Conservation (phyloP, 345 rosid genomes). For the Murraya koenigii region DNA sequence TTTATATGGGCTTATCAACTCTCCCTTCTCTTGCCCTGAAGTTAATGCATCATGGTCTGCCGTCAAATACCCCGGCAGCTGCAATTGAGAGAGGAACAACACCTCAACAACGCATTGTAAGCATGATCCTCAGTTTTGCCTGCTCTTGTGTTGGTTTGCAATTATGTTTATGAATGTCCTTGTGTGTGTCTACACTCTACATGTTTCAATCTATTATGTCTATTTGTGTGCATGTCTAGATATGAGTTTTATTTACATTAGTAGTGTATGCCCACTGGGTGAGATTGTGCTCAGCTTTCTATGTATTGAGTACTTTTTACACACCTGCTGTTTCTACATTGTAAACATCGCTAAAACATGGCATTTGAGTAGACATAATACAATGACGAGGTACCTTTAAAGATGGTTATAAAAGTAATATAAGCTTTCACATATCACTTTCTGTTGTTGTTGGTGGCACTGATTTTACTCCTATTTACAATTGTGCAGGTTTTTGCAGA, state of each 20-base stretch:
- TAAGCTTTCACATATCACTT: not conserved
- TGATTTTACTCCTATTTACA: not conserved
- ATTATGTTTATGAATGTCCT: not conserved
- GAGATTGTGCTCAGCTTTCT: not conserved
- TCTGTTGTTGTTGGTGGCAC: not conserved
- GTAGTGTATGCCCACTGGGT: not conserved
- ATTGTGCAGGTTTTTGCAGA: conserved; percentile 73
- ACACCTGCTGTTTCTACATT: not conserved
- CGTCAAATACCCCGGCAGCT: conserved; percentile 76
- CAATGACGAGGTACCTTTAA: not conserved
- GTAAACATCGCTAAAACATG: not conserved
- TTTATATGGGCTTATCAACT: conserved; percentile 94
- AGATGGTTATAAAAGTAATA: not conserved
- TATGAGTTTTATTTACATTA: not conserved
- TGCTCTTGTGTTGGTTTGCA: not conserved
- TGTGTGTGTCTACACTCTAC: not conserved
- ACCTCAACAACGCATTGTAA: conserved; percentile 73
- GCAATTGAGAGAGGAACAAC: conserved; percentile 94
- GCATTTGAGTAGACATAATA: not conserved
- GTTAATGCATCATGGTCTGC: conserved; percentile 85
- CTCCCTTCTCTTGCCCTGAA: conserved; percentile 80
- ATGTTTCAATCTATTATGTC: not conserved
- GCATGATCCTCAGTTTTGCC: conserved; percentile 15
- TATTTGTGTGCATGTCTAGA: not conserved
- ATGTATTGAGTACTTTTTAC: not conserved